Base-by-base conservation (phyloP, 176 grass and related monocot genomes). In the Saccharum officinarum region DNA sequence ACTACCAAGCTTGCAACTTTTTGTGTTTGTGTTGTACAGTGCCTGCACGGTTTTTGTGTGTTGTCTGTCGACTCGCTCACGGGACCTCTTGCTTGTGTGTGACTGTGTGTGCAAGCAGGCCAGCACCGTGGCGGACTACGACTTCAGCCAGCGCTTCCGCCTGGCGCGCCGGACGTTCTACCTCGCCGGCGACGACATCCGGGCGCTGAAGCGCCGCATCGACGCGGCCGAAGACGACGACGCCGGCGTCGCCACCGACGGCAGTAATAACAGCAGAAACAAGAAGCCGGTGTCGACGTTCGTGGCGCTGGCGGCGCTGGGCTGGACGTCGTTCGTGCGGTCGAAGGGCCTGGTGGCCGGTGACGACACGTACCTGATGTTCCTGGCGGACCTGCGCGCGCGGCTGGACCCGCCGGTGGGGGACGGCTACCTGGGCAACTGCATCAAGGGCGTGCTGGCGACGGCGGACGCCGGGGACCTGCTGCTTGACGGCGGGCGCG, bases 401-500 rank as follows among this genome's bases (percentile, higher is more conserved):
- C 92, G 92, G 0, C 67, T 88, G 0, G 37, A 76, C 49, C 92
- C 92, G 1, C 88, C 85, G 3, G 68, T 88, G 8, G 69, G 7
- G 15, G 73, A 69, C 1, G 88, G 83, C 0, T 93, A 93, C 88
- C 72, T 93, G 9, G 88, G 88, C 6, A 89, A 90, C 65, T 87
- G 87, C 68, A 42, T 90, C 10, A 78, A 67, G 67, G 54, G 25
- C 4, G 71, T 61, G 40, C 68, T 69, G 5, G 85, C 79, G 5
- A 25, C 2, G 7, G 23, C 46, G 6, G 82, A 85, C 66, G 83
- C 85, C 7, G 82, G 62, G 3, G 78, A 86, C n/a, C 42, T 90
- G 13, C 8, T 14, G 37, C 6, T 38, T 23, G 85, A 77, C 25
- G 78, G 82, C 23, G 78, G 7, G 12, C 33, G n/a, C 0, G 88